Evolutionary conservation across 2,329 filamentous ascomycete species (phyloP).

Genomic region (Cephalotrichum gorgonifer): DNA sequence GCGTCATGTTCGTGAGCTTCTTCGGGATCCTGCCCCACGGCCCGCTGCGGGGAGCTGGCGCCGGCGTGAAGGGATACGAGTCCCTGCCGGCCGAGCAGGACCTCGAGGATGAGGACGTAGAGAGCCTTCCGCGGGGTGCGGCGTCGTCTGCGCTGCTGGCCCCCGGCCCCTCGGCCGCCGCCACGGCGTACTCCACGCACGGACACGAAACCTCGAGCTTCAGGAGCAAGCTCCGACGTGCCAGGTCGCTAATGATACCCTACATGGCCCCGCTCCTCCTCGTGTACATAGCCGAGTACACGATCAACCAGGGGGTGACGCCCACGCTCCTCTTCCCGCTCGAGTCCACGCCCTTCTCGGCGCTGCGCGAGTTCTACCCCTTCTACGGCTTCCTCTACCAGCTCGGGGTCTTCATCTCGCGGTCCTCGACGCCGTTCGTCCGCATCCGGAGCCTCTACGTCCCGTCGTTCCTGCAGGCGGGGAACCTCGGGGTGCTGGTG

Average conservation of each 20-base stretch:
- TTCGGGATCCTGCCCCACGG: constrained; percentile 67
- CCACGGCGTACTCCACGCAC: constrained; percentile 26
- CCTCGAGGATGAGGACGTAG: constrained; percentile 23
- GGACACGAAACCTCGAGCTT: constrained; percentile 22
- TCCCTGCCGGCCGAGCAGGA: constrained; percentile 33
- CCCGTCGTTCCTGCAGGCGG: constrained; percentile 71
- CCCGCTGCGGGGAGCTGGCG: constrained; percentile 43
- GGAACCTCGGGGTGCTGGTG: constrained; percentile 64
- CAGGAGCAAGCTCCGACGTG: constrained; percentile 49
- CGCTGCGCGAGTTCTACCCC: constrained; percentile 84
- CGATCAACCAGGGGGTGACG: constrained; percentile 89
- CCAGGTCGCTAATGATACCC: constrained; percentile 59
- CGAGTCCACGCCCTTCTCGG: constrained; percentile 60
- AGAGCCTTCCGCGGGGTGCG: constrained; percentile 23
- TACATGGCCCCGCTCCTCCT: constrained; percentile 86
- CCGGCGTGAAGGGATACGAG: constrained; percentile 40
- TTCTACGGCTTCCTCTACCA: constrained; percentile 95
- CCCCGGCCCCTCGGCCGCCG: constrained; percentile 27
- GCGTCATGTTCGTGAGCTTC: constrained; percentile 77
- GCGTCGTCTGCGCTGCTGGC: constrained; percentile 39
- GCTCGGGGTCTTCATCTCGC: constrained; percentile 86
- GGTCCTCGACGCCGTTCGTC: constrained; percentile 80
- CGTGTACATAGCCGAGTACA: constrained; percentile 90
- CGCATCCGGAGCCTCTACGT: constrained; percentile 73
- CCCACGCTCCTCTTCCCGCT: constrained; percentile 86